A percentile compares a stretch with the other conserved stretches of the same genome.
phyloP scores from a whole-genome alignment of 805 yeast species.

The Metschnikowia henanensis region DNA sequence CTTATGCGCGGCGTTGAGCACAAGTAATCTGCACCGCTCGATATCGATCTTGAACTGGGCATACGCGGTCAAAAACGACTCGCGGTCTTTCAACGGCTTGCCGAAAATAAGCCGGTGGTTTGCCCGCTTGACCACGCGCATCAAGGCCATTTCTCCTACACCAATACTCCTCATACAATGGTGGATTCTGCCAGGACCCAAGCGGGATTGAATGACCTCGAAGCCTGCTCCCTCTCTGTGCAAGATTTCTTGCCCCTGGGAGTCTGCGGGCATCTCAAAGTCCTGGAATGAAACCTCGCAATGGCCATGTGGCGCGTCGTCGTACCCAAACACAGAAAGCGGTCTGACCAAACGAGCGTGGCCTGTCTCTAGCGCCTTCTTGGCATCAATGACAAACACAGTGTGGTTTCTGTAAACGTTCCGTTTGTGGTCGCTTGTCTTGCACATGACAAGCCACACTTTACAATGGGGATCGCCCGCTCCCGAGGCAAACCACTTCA shows the following conservation, averaged over 20 bases:
- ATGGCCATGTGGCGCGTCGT: constrained; percentile 75
- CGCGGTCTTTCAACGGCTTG: constrained; percentile 48
- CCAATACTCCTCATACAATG: constrained; percentile 70
- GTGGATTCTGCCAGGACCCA: constrained; percentile 71
- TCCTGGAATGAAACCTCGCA: constrained; percentile 55
- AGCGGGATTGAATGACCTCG: constrained; percentile 60
- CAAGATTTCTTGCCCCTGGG: constrained; percentile 41
- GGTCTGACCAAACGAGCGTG: constrained; percentile 50
- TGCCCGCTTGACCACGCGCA: constrained; percentile 50
- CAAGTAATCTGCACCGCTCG: constrained; percentile 52
- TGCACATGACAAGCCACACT: constrained; percentile 55
- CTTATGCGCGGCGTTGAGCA: constrained; percentile 59
- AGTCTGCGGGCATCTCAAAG: constrained; percentile 46
- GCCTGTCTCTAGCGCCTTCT: constrained; percentile 50
- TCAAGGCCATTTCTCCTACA: constrained; percentile 55
- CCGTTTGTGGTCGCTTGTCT: constrained; percentile 33
- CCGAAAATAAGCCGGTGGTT: constrained; percentile 54
- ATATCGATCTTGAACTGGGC: constrained; percentile 56
- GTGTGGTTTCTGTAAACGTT: constrained; percentile 52
- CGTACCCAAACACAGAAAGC: constrained; percentile 55
- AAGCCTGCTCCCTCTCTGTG: constrained; percentile 56
- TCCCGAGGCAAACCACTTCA: constrained; percentile 72
- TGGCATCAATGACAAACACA: constrained; percentile 53
- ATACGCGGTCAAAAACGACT: constrained; percentile 46
- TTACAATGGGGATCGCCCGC: constrained; percentile 66